Conservation (phyloP, 2,329 filamentous ascomycete genomes). For the Periconia sp. region DNA sequence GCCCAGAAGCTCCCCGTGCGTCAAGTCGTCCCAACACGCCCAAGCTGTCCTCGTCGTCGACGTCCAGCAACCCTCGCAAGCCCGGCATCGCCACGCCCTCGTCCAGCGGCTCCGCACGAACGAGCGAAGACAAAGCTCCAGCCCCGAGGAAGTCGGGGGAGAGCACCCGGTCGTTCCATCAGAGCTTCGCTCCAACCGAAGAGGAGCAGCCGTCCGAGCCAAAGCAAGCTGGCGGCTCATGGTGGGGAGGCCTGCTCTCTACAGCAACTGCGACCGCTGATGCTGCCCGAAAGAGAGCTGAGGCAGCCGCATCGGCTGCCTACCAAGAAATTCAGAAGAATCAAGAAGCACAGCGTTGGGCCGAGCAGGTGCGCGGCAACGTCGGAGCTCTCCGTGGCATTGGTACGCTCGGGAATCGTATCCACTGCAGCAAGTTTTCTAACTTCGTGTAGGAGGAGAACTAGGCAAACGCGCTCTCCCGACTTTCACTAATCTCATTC, state of each 20-base stretch:
- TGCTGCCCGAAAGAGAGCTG: conserved; percentile 89
- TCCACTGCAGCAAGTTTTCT: conserved; percentile 6
- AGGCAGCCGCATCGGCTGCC: too few relatives aligned
- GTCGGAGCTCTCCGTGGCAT: conserved; percentile 77
- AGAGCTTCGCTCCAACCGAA: conserved; percentile 71
- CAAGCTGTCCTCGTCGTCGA: conserved; percentile 60
- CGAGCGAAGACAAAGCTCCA: conserved; percentile 66
- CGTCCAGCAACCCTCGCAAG: conserved; percentile 45
- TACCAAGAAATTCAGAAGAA: conserved; percentile 96
- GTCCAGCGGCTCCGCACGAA: conserved; percentile 48
- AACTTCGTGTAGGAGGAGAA: conserved; percentile 72
- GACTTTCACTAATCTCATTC: conserved; percentile 92
- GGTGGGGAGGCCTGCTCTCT: conserved; percentile 77
- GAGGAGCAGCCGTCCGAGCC: conserved; percentile 58
- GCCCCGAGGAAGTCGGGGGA: conserved; percentile 75
- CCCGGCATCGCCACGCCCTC: conserved; percentile 44
- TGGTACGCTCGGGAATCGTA: conserved; percentile 58
- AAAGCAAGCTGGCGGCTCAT: conserved; percentile 48
- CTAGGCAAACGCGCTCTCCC: conserved; percentile 74
- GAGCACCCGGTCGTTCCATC: conserved; percentile 73
- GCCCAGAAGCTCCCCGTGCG: conserved; percentile 64
- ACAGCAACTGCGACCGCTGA: conserved; percentile 80
- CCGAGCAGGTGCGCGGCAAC: conserved; percentile 90
- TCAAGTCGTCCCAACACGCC: conserved; percentile 79
- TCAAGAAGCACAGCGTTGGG: conserved; percentile 95